A percentile compares a stretch with the other conserved stretches of the same genome.
phyloP scores from a whole-genome alignment of 2,329 filamentous ascomycete species.

The Ophiostoma montium region DNA sequence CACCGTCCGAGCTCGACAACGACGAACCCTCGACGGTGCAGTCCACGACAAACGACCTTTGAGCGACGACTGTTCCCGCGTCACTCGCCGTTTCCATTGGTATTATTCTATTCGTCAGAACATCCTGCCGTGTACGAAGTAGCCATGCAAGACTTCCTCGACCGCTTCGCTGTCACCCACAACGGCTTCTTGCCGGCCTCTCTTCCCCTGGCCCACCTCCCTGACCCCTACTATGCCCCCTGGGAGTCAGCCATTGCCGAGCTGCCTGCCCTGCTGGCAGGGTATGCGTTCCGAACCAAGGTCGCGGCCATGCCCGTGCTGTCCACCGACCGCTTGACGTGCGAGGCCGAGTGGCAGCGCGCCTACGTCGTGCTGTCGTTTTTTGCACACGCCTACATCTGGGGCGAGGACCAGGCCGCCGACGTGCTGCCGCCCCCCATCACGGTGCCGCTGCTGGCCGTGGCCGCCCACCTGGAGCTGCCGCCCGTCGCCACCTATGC shows the following conservation, averaged over 20 bases:
- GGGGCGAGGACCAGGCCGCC: slow-evolving; percentile 63
- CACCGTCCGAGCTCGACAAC: slow-evolving; percentile 2
- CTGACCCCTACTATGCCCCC: slow-evolving; percentile 58
- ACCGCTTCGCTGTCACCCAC: neutral
- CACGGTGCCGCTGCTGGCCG: slow-evolving; percentile 58
- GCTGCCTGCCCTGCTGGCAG: slow-evolving; percentile 52
- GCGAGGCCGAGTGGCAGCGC: slow-evolving; percentile 62
- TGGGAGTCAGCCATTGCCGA: slow-evolving; percentile 64
- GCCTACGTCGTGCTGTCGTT: slow-evolving; percentile 71
- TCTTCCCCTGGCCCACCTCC: slow-evolving; percentile 49
- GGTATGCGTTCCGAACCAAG: slow-evolving; percentile 45
- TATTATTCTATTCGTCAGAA: neutral
- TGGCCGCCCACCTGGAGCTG: slow-evolving; percentile 61
- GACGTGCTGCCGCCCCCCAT: slow-evolving; percentile 70
- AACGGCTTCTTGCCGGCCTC: slow-evolving; percentile 68
- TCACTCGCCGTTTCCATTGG: neutral
- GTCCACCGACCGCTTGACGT: slow-evolving; percentile 46
- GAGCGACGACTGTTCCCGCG: neutral
- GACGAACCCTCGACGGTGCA: neutral
- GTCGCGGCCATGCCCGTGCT: slow-evolving; percentile 57
- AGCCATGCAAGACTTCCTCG: neutral
- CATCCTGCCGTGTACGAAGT: neutral
- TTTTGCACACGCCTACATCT: slow-evolving; percentile 75
- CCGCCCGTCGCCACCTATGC: slow-evolving; percentile 88
- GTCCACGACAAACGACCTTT: neutral